Conservation (phyloP, 2,329 filamentous ascomycete species). For the Xenosphaeropsis pyriputrescens region DNA sequence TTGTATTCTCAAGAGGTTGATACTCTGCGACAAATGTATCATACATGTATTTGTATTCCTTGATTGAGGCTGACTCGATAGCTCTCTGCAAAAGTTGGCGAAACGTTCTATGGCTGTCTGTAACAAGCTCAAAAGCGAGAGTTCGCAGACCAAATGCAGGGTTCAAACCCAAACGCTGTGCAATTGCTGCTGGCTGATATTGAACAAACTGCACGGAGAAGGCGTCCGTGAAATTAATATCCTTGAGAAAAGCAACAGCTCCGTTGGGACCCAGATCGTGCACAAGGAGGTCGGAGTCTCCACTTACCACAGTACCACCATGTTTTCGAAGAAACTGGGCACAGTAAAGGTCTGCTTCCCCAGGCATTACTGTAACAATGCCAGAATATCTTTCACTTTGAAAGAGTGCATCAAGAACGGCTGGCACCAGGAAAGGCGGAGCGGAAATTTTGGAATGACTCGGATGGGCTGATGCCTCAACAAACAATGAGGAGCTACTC, state of each 20-base stretch:
- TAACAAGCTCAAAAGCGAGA: constrained; percentile 17
- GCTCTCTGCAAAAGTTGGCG: constrained; percentile 10
- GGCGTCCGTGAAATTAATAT: constrained; percentile 20
- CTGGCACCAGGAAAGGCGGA: constrained; percentile 60
- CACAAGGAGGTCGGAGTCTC: constrained; percentile 76
- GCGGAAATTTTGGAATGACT: constrained; percentile 19
- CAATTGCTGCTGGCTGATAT: constrained; percentile 27
- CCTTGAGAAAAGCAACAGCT: constrained; percentile 52
- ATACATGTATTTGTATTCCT: constrained; percentile 6
- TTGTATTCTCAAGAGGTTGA: too few relatives aligned
- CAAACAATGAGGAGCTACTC: constrained; percentile 11
- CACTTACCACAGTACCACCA: constrained; percentile 51
- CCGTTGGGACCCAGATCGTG: constrained; percentile 51
- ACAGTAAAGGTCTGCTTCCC: constrained; percentile 76
- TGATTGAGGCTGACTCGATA: constrained; percentile 7
- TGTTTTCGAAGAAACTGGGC: constrained; percentile 43
- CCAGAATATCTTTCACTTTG: constrained; percentile 24
- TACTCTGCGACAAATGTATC: constrained; percentile 15
- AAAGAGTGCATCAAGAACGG: constrained; percentile 57
- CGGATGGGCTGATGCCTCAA: constrained; percentile 8
- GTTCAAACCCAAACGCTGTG: constrained; percentile 26
- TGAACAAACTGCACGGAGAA: constrained; percentile 11
- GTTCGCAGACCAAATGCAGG: constrained; percentile 21
- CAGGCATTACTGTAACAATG: constrained; percentile 49
- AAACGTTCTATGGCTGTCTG: constrained; percentile 12